phyloP scores from a whole-genome alignment of 202 grass and related monocot genomes.

The Carex arenaria region DNA sequence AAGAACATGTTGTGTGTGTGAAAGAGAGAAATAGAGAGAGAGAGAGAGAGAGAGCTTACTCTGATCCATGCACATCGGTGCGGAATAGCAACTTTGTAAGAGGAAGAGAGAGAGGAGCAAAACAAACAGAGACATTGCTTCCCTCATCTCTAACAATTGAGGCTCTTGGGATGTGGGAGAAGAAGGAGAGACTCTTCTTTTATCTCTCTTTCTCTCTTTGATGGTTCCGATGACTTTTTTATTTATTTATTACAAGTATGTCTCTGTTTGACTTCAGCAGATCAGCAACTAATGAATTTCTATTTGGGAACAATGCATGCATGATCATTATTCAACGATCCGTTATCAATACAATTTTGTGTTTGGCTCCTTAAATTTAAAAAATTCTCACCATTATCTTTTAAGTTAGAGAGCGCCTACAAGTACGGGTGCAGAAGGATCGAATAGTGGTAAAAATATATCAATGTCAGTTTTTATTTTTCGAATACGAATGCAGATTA shows the following conservation, averaged over 20 bases:
- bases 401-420: no score
- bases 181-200: background rate
- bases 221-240: background rate
- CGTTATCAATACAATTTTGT: background rate
- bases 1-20: background rate
- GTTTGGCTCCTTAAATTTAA: background rate
- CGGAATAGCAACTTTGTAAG: slow-evolving; percentile 34
- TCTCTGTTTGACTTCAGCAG: background rate
- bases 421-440: no score
- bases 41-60: slow-evolving; percentile 19
- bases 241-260: slow-evolving; percentile 3
- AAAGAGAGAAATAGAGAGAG: no score
- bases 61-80: slow-evolving; percentile 64
- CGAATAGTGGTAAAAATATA: no score
- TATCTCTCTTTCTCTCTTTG: background rate
- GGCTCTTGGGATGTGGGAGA: background rate
- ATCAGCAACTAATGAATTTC: background rate
- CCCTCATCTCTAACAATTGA: slow-evolving; percentile 1
- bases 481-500: no score
- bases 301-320: background rate
- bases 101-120: slow-evolving; percentile 25
- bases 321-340: background rate
- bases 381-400: background rate
- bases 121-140: slow-evolving; percentile 6
- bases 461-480: no score